A percentile compares a stretch with the other conserved stretches of the same genome.
Evolutionary conservation across 345 rosid species (phyloP).

Genomic region (Pistacia vera): DNA sequence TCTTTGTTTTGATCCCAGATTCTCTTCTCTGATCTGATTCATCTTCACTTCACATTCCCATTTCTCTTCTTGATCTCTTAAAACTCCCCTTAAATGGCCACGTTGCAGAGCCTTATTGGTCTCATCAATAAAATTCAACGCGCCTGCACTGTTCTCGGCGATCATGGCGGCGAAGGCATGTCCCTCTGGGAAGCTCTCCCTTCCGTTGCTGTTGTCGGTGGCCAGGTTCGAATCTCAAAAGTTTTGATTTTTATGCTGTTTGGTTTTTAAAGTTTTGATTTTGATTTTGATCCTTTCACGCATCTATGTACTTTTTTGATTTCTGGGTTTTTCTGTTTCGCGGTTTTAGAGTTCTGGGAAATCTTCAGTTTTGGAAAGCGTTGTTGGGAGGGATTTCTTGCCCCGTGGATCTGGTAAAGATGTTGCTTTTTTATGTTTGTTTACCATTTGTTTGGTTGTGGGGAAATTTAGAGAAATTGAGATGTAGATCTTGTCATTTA

Average conservation of each 20-base stretch:
- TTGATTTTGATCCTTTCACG: not conserved
- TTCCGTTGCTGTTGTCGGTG: slow-evolving; percentile 96
- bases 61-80: slow-evolving; percentile 24
- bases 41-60: slow-evolving; percentile 1
- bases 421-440: not conserved
- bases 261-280: not conserved
- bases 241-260: too few relatives aligned
- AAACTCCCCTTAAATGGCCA: slow-evolving; percentile 56
- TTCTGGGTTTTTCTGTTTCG: slow-evolving; percentile 17
- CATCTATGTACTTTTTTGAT: slow-evolving; percentile 21
- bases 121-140: slow-evolving; percentile 93
- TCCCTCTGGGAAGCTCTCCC: slow-evolving; percentile 99
- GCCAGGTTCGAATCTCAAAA: slow-evolving; percentile 58
- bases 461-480: slow-evolving; percentile 3
- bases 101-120: slow-evolving; percentile 96
- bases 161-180: slow-evolving; percentile 98
- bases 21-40: slow-evolving; percentile 18
- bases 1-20: slow-evolving; percentile 10
- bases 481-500: slow-evolving; percentile 20
- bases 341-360: slow-evolving; percentile 83
- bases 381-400: slow-evolving; percentile 94
- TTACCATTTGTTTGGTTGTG: not conserved
- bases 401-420: slow-evolving; percentile 99
- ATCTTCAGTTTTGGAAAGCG: slow-evolving; percentile 95
- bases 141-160: slow-evolving; percentile 95